These are phyloP conservation scores for Ustilago crameri DNA, from an alignment of 1,284 basidiomycete species.

Conservation along the genomic window DNA sequence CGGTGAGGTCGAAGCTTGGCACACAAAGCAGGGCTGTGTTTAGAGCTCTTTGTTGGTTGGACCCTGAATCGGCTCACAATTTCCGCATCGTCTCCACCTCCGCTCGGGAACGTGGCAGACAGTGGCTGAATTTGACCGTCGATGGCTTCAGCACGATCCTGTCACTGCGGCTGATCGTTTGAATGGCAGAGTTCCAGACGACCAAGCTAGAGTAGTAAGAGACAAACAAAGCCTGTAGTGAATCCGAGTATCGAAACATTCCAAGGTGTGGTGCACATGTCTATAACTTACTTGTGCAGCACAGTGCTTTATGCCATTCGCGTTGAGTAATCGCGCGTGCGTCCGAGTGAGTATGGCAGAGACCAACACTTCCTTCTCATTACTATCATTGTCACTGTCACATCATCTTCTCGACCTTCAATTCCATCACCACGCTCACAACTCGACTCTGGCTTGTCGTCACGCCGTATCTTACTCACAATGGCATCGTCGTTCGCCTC, in stretches of 20 bases:
- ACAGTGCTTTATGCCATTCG: no score
- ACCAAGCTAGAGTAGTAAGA: no score
- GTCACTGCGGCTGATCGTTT: no score
- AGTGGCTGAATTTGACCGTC: no score
- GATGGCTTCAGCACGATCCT: no score
- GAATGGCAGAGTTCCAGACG: no score
- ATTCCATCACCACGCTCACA: background rate
- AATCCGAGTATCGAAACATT: no score
- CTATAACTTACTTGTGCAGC: no score
- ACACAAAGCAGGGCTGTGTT: background rate
- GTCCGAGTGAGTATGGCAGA: constrained; percentile 6
- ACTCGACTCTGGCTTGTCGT: background rate
- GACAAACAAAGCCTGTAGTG: no score
- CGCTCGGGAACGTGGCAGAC: background rate
- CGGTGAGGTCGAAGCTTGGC: background rate
- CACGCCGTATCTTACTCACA: background rate
- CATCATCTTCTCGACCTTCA: background rate
- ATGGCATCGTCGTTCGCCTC: constrained; percentile 22
- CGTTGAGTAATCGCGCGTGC: constrained; percentile 30
- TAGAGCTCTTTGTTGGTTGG: constrained; percentile 9
- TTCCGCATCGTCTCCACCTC: background rate
- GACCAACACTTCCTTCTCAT: constrained; percentile 43
- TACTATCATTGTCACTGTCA: background rate
- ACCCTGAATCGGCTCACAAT: constrained; percentile 15
- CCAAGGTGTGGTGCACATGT: no score